Evolutionary conservation across 2,329 filamentous ascomycete genomes (phyloP).

Genomic region (Colletotrichum euphorbiae): DNA sequence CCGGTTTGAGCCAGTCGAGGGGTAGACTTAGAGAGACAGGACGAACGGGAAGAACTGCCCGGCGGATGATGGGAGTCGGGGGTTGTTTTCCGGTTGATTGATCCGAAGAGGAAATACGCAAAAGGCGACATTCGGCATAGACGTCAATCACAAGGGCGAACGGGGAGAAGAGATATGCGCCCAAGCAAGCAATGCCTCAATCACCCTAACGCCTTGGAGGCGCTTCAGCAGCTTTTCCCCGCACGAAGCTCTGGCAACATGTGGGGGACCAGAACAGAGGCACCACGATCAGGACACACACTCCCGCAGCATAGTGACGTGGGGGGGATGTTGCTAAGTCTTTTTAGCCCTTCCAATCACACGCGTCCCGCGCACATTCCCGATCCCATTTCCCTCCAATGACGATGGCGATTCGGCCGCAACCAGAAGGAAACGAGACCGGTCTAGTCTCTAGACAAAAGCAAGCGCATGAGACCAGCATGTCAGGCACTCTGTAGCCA

Average conservation of each 20-base stretch:
- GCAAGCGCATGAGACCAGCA: no score
- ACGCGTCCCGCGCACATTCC: slow-evolving; percentile 1
- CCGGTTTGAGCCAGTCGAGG: neutral
- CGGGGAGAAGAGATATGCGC: neutral
- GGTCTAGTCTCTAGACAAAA: no score
- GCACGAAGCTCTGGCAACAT: slow-evolving; percentile 37
- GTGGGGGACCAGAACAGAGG: slow-evolving; percentile 24
- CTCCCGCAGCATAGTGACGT: neutral
- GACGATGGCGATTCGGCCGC: slow-evolving; percentile 28
- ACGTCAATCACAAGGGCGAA: neutral
- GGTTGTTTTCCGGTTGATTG: neutral
- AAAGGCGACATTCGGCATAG: neutral
- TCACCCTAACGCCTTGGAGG: neutral
- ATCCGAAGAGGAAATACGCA: neutral
- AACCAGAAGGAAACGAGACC: slow-evolving; percentile 26
- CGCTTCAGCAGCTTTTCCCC: slow-evolving; percentile 27
- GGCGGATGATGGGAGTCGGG: neutral
- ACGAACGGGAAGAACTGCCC: neutral
- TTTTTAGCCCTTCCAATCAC: slow-evolving; percentile 37
- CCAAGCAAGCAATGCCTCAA: slow-evolving; percentile 5
- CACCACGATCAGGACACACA: slow-evolving; percentile 2
- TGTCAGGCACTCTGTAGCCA: neutral
- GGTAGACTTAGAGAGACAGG: neutral
- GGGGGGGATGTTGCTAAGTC: neutral
- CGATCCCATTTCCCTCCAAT: slow-evolving; percentile 19